These are phyloP conservation scores for Talaromyces borbonicus DNA, from an alignment of 495 filamentous ascomycete species.

Conservation along the genomic window DNA sequence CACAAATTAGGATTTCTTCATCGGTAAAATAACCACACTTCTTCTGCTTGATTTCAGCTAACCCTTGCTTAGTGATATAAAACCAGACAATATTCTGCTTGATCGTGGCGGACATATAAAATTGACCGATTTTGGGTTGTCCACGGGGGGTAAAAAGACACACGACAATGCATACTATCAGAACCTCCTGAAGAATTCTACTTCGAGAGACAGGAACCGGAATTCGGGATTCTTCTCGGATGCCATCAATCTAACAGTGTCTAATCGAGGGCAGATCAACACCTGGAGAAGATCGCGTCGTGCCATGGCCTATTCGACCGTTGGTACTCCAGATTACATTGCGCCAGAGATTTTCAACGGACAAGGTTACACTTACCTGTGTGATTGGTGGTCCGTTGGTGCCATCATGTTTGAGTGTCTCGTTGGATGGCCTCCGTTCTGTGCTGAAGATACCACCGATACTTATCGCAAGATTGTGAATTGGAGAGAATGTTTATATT, in stretches of 20 bases:
- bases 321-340: slow-evolving; percentile 98
- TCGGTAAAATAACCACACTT: slow-evolving; percentile 49
- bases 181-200: slow-evolving; percentile 81
- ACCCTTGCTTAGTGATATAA: slow-evolving; percentile 70
- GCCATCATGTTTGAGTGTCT: slow-evolving; percentile 99
- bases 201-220: slow-evolving; percentile 56
- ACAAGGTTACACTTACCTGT: slow-evolving; percentile 88
- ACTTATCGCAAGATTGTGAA: slow-evolving; percentile 99
- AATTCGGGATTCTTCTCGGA: slow-evolving; percentile 85
- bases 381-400: slow-evolving; percentile 98
- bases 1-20: slow-evolving; percentile 98
- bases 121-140: slow-evolving; percentile 95
- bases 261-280: slow-evolving; percentile 92
- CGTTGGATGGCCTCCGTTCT: slow-evolving; percentile 98
- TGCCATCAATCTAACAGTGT: slow-evolving; percentile 96
- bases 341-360: slow-evolving; percentile 97
- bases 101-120: slow-evolving; percentile 96
- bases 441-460: slow-evolving; percentile 91
- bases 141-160: slow-evolving; percentile 93
- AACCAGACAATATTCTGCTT: slow-evolving; percentile 96
- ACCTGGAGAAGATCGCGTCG: slow-evolving; percentile 95
- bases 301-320: slow-evolving; percentile 94
- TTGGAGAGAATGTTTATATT: slow-evolving; percentile 91
- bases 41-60: slow-evolving; percentile 6
- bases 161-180: slow-evolving; percentile 98